Evolutionary conservation across 108 stramenopile species (phyloP).

Genomic region (Mediolabrus comicus): DNA sequence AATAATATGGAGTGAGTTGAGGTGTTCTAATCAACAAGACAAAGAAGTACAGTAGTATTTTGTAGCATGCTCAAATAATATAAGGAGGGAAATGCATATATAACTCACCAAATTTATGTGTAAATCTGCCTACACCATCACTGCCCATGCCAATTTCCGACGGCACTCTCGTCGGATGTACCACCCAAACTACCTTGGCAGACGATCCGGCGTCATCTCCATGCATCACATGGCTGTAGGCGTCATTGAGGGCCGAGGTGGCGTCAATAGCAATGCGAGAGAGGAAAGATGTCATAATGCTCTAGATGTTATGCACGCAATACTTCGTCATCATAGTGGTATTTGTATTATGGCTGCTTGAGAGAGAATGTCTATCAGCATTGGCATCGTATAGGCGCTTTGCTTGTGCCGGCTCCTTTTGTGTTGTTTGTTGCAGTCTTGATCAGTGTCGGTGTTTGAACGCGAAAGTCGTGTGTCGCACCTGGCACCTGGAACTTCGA

Average conservation of each 20-base stretch:
- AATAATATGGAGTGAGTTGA: too few relatives aligned
- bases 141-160: conserved; percentile 5
- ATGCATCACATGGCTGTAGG: conserved; percentile 67
- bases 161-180: conserved; percentile 43
- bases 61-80: background rate
- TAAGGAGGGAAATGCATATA: background rate
- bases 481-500: too few relatives aligned
- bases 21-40: background rate
- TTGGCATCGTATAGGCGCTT: too few relatives aligned
- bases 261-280: conserved; percentile 45
- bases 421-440: too few relatives aligned
- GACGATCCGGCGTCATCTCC: conserved; percentile 85
- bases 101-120: conserved; percentile 45
- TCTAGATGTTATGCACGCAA: too few relatives aligned
- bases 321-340: too few relatives aligned
- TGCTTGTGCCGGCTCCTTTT: too few relatives aligned
- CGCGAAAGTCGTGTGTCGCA: too few relatives aligned
- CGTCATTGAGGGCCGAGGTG: conserved; percentile 55
- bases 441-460: too few relatives aligned
- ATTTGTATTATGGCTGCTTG: too few relatives aligned
- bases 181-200: conserved; percentile 58
- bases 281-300: conserved; percentile 48
- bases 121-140: conserved; percentile 6
- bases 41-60: background rate
- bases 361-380: too few relatives aligned